Evolutionary conservation across 192 early-diverging fungal species (phyloP).

Genomic region (Gigaspora rosea): DNA sequence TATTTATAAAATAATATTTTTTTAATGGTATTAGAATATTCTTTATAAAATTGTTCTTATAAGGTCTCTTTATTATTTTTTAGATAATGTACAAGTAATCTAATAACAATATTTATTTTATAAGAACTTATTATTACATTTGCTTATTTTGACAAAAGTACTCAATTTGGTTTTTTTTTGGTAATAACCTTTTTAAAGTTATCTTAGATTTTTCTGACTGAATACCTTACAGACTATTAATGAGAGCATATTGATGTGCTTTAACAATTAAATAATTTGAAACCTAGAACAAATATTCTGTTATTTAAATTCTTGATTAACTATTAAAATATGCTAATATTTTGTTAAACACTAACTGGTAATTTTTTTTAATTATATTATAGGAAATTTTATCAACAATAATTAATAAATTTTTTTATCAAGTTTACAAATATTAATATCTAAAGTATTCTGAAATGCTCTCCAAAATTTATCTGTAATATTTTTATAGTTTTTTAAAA

Average conservation of each 20-base stretch:
- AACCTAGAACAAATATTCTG: no score
- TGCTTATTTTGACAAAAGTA: background rate
- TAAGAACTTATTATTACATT: constrained; percentile 7
- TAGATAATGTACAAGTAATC: no score
- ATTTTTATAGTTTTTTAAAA: background rate
- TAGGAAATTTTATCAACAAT: background rate
- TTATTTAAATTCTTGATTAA: no score
- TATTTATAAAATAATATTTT: no score
- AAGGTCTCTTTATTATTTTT: no score
- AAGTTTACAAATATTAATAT: background rate
- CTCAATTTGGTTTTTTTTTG: background rate
- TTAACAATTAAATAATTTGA: no score
- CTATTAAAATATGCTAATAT: background rate
- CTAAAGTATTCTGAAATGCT: background rate
- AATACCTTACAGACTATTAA: no score
- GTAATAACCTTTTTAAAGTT: background rate
- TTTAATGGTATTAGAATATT: no score
- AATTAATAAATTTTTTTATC: background rate
- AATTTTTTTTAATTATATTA: background rate
- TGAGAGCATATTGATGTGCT: no score
- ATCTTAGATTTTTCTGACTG: no score
- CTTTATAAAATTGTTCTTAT: no score
- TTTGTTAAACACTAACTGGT: background rate
- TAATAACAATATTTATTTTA: background rate
- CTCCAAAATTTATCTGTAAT: background rate